Evolutionary conservation across 495 filamentous ascomycete genomes (phyloP).

Genomic region (Aspergillus campestris): DNA sequence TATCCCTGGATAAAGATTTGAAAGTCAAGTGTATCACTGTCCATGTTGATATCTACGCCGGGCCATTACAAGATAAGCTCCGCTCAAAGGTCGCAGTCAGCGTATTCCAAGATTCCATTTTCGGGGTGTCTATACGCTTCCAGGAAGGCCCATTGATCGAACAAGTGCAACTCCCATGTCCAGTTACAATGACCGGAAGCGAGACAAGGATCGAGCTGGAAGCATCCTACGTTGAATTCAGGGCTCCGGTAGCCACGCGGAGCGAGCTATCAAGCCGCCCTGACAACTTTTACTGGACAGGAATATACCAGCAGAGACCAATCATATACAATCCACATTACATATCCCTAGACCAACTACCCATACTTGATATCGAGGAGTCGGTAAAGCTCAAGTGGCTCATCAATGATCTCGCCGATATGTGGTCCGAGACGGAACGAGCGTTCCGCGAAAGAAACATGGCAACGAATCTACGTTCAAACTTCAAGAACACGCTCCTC

Average conservation of each 20-base stretch:
- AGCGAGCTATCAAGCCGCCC: no score
- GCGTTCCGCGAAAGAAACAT: conserved; percentile 14
- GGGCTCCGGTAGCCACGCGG: background rate
- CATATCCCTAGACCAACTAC: no score
- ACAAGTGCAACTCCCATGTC: background rate
- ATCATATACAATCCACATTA: no score
- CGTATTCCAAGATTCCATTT: background rate
- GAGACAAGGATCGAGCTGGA: background rate
- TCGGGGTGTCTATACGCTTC: background rate
- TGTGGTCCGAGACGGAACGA: conserved; percentile 34
- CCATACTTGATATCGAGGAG: no score
- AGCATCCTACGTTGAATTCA: conserved; percentile 1
- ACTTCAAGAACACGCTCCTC: conserved; percentile 42
- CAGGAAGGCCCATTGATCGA: background rate
- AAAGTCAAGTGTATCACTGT: no score
- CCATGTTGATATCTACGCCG: no score
- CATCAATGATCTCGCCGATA: conserved; percentile 21
- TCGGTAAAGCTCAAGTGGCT: conserved; percentile 22
- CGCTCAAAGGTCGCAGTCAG: background rate
- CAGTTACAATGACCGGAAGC: background rate
- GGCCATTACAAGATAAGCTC: no score
- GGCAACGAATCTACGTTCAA: conserved; percentile 17
- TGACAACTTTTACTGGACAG: no score
- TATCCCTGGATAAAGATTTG: no score
- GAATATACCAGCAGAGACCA: no score